Conservation (phyloP, 495 filamentous ascomycete species). For the Xylaria acuta region DNA sequence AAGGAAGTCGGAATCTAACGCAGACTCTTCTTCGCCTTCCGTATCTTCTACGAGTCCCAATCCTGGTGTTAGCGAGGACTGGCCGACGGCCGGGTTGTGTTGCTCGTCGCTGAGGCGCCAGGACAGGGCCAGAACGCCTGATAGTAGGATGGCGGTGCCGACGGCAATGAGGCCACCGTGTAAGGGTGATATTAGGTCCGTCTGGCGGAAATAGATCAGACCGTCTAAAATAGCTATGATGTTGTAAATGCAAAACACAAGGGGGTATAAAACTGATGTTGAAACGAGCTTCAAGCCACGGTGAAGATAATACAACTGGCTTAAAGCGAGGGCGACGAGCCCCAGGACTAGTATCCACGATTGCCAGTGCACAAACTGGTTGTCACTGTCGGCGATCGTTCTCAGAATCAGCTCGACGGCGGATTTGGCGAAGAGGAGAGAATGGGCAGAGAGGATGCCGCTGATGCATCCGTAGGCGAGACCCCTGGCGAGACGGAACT, state of each 20-base stretch:
- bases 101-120: slow-evolving; percentile 87
- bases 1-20: slow-evolving; percentile 50
- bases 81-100: slow-evolving; percentile 62
- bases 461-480: slow-evolving; percentile 89
- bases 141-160: slow-evolving; percentile 83
- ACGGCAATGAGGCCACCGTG: slow-evolving; percentile 85
- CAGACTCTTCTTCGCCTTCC: slow-evolving; percentile 61
- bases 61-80: slow-evolving; percentile 70
- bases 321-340: slow-evolving; percentile 81
- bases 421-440: slow-evolving; percentile 91
- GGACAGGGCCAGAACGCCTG: slow-evolving; percentile 88
- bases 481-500: slow-evolving; percentile 81
- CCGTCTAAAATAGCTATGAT: slow-evolving; percentile 98
- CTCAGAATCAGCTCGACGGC: slow-evolving; percentile 96
- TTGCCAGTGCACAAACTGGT: slow-evolving; percentile 97
- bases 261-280: slow-evolving; percentile 94
- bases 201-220: slow-evolving; percentile 94
- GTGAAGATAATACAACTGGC: slow-evolving; percentile 95
- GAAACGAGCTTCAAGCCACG: slow-evolving; percentile 91
- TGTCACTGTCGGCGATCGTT: slow-evolving; percentile 83
- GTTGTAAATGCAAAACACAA: slow-evolving; percentile 99
- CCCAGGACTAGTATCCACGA: slow-evolving; percentile 92
- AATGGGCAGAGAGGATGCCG: slow-evolving; percentile 93
- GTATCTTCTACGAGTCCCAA: slow-evolving; percentile 72
- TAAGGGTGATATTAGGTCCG: slow-evolving; percentile 73